Percentiles rank a stretch among this genome's conserved stretches.
These are phyloP conservation scores for Spinacia oleracea DNA, from an alignment of 179 eudicot genomes.

Conservation along the genomic window DNA sequence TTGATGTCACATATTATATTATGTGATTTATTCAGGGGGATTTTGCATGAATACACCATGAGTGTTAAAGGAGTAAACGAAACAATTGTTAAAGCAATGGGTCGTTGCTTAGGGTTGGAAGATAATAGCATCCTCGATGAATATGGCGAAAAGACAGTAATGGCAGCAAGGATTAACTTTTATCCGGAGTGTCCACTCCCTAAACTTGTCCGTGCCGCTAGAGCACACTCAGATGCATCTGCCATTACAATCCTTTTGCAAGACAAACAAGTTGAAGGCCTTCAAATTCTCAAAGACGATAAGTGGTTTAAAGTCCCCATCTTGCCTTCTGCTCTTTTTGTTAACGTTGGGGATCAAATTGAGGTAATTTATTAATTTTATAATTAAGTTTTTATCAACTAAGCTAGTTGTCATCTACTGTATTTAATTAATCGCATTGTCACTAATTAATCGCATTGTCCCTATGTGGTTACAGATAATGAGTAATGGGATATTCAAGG, in stretches of 20 bases:
- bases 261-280: slow-evolving; percentile 42
- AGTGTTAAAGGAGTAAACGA: slow-evolving; percentile 18
- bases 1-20: too few species aligned
- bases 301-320: slow-evolving; percentile 45
- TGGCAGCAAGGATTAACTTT: slow-evolving; percentile 33
- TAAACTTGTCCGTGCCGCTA: slow-evolving; percentile 39
- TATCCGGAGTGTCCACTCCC: slow-evolving; percentile 44
- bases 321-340: slow-evolving; percentile 40
- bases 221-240: slow-evolving; percentile 47
- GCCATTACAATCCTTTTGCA: slow-evolving; percentile 45
- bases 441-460: too few species aligned
- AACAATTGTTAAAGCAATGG: slow-evolving; percentile 18
- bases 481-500: slow-evolving; percentile 6
- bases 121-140: slow-evolving; percentile 18
- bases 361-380: too few species aligned
- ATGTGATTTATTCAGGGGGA: too few species aligned
- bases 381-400: too few species aligned
- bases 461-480: not conserved
- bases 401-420: too few species aligned
- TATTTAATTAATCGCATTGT: too few species aligned
- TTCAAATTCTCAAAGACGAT: slow-evolving; percentile 42
- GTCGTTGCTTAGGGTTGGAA: slow-evolving; percentile 9
- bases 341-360: slow-evolving; percentile 50
- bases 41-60: slow-evolving; percentile 15
- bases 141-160: slow-evolving; percentile 7